Evolutionary conservation across 2,329 filamentous ascomycete genomes (phyloP).

Genomic region (Fragosphaeria purpurea): DNA sequence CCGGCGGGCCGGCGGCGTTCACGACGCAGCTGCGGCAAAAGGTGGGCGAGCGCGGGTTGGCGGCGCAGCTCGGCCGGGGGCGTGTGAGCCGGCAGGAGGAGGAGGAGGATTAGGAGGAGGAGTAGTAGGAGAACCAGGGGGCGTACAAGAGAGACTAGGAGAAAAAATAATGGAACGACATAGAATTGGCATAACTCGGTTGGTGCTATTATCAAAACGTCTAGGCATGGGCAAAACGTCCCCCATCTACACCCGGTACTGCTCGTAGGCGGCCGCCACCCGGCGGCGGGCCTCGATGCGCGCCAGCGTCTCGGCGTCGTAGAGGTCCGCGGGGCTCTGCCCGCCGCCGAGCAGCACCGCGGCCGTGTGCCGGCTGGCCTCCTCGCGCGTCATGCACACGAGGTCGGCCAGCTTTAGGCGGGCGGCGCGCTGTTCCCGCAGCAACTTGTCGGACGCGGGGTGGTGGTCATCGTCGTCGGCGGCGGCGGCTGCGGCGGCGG

Average conservation of each 20-base stretch:
- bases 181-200: too few species aligned
- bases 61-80: slow-evolving; percentile 40
- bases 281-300: slow-evolving; percentile 55
- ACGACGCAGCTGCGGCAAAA: slow-evolving; percentile 53
- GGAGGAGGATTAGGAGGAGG: slow-evolving; percentile 31
- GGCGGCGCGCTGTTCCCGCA: slow-evolving; percentile 61
- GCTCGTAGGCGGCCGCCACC: slow-evolving; percentile 56
- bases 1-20: slow-evolving; percentile 34
- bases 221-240: too few species aligned
- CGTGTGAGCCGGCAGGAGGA: slow-evolving; percentile 33
- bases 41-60: slow-evolving; percentile 40
- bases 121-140: too few species aligned
- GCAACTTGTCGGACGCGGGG: slow-evolving; percentile 18
- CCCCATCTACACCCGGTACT: slow-evolving; percentile 20
- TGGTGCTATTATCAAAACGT: neutral
- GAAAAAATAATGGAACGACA: too few species aligned
- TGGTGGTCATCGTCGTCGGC: slow-evolving; percentile 15
- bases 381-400: slow-evolving; percentile 90
- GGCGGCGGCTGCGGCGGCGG: slow-evolving; percentile 52
- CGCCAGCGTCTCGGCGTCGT: slow-evolving; percentile 56
- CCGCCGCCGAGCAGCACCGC: slow-evolving; percentile 63
- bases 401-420: slow-evolving; percentile 58
- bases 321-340: slow-evolving; percentile 61
- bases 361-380: slow-evolving; percentile 70
- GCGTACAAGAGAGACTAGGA: too few species aligned